These are phyloP conservation scores for Zizania latifolia DNA, from an alignment of 176 grass and related monocot species.

Conservation along the genomic window DNA sequence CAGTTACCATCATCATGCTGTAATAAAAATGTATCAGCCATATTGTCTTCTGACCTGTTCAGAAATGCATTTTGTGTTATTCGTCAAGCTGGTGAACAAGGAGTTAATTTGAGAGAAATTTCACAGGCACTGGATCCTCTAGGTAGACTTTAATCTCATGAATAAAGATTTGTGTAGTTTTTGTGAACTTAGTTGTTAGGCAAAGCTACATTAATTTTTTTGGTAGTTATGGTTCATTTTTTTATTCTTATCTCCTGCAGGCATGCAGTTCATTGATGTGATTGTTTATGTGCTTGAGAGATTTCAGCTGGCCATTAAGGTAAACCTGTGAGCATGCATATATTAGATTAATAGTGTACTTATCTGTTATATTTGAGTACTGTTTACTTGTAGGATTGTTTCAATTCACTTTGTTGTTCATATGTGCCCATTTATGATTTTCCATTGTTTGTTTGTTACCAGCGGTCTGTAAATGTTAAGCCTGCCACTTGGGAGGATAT, in stretches of 20 bases:
- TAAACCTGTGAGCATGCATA: conserved; percentile 31
- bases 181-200: not conserved
- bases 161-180: conserved; percentile 17
- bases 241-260: conserved; percentile 11
- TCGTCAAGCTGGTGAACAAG: conserved; percentile 64
- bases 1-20: conserved; percentile 35
- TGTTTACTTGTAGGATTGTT: not conserved
- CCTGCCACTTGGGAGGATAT: too few relatives aligned
- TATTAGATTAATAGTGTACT: not conserved
- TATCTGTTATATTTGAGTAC: not conserved
- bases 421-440: not conserved
- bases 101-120: conserved; percentile 59
- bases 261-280: conserved; percentile 13
- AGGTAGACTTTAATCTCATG: conserved; percentile 47
- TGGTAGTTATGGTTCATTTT: not conserved
- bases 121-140: conserved; percentile 40
- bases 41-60: conserved; percentile 61
- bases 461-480: not conserved
- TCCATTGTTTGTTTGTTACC: not conserved
- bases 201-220: not conserved
- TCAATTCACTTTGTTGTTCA: not conserved
- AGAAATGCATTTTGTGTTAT: conserved; percentile 60
- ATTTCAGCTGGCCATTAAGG: conserved; percentile 68
- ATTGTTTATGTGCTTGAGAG: conserved; percentile 56
- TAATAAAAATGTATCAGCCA: conserved; percentile 27